Evolutionary conservation across 164 flowering plant genomes (phyloP).

Genomic region (Magnolia officinalis): DNA sequence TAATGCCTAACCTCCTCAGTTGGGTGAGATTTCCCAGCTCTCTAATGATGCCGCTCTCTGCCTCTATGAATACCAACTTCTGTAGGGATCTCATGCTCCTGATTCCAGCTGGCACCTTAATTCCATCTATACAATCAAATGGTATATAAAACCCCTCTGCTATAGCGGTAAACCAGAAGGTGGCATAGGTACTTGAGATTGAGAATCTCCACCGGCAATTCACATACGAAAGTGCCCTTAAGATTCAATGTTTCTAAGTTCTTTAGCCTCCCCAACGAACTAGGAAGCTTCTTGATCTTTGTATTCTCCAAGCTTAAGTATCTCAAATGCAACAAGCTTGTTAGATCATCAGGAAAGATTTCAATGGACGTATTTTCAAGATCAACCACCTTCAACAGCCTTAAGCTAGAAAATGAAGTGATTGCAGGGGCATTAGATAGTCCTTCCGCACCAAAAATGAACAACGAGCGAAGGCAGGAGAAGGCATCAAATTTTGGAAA

Average conservation of each 20-base stretch:
- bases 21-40: conserved; percentile 10
- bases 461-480: background rate
- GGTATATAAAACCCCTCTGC: background rate
- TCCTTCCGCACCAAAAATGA: background rate
- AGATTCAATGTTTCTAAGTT: conserved; percentile 11
- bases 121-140: background rate
- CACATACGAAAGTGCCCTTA: conserved; percentile 2
- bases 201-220: conserved; percentile 8
- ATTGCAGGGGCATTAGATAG: too few relatives aligned
- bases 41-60: background rate
- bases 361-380: background rate
- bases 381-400: conserved; percentile 9
- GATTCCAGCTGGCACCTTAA: conserved; percentile 3
- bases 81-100: conserved; percentile 5
- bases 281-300: conserved; percentile 8
- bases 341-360: background rate
- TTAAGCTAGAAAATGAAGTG: background rate
- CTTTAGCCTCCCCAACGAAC: conserved; percentile 5
- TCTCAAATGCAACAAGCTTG: background rate
- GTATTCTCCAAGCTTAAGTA: conserved; percentile 12
- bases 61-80: conserved; percentile 6
- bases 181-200: conserved; percentile 7
- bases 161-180: conserved; percentile 6
- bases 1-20: conserved; percentile 8
- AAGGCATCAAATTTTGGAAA: background rate